Evolutionary conservation across 2,329 filamentous ascomycete genomes (phyloP).

Genomic region (Colletotrichum truncatum): DNA sequence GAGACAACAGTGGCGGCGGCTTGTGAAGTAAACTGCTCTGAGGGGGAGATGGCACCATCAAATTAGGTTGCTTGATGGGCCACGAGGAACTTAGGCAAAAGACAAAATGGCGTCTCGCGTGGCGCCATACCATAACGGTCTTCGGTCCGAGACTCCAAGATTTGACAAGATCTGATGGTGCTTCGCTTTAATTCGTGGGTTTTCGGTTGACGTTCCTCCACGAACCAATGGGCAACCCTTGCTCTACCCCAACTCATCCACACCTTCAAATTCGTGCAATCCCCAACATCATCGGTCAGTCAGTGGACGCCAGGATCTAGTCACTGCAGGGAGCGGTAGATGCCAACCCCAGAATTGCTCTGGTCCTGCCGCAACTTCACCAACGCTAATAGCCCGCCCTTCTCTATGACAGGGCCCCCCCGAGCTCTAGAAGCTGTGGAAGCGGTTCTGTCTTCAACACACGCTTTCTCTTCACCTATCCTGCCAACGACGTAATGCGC

Average conservation of each 20-base stretch:
- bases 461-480: not conserved
- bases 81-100: constrained; percentile 30
- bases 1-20: not conserved
- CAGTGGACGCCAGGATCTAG: not conserved
- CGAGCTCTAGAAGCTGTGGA: not conserved
- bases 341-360: not conserved
- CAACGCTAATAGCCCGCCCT: not conserved
- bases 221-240: constrained; percentile 22
- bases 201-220: constrained; percentile 8
- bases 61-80: constrained; percentile 19
- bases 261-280: constrained; percentile 6
- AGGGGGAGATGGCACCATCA: constrained; percentile 9
- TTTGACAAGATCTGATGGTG: constrained; percentile 19
- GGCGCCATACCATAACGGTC: constrained; percentile 30
- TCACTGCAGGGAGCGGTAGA: not conserved
- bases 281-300: not conserved
- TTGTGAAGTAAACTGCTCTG: not conserved
- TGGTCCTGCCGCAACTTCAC: not conserved
- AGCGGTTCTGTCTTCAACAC: too few species aligned
- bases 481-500: not conserved
- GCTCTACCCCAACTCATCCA: constrained; percentile 30
- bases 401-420: not conserved
- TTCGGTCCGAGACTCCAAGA: constrained; percentile 32
- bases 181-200: constrained; percentile 22
- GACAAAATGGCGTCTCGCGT: constrained; percentile 25